phyloP scores from a whole-genome alignment of 2,329 filamentous ascomycete species.

The Trichophyton simii region DNA sequence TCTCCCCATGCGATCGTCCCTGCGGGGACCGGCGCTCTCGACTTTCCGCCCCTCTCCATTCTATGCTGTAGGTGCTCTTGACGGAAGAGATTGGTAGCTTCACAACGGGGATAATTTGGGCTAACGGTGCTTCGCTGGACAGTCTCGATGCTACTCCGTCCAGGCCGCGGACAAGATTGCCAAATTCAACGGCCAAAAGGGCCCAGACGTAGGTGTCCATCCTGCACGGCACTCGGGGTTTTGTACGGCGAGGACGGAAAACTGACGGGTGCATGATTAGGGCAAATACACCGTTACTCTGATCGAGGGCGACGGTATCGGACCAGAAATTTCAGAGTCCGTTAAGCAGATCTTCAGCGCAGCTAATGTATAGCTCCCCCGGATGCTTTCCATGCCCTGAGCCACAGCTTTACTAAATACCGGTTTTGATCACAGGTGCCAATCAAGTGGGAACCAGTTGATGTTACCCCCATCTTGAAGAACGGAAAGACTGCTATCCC shows the following conservation, averaged over 20 bases:
- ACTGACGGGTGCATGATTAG: slow-evolving; percentile 34
- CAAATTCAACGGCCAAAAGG: slow-evolving; percentile 86
- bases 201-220: slow-evolving; percentile 57
- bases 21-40: slow-evolving; percentile 49
- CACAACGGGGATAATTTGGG: slow-evolving; percentile 9
- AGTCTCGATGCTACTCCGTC: slow-evolving; percentile 50
- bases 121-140: slow-evolving; percentile 14
- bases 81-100: neutral
- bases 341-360: slow-evolving; percentile 98
- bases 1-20: slow-evolving; percentile 65
- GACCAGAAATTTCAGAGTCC: slow-evolving; percentile 91
- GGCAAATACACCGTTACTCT: slow-evolving; percentile 92
- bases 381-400: neutral
- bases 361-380: slow-evolving; percentile 54
- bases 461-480: slow-evolving; percentile 86
- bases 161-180: slow-evolving; percentile 58
- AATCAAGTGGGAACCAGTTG: slow-evolving; percentile 92
- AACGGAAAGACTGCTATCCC: slow-evolving; percentile 94
- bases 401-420: neutral
- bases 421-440: slow-evolving; percentile 49
- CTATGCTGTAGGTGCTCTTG: slow-evolving; percentile 43
- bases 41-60: slow-evolving; percentile 37
- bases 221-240: neutral
- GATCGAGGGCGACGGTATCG: slow-evolving; percentile 98
- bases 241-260: neutral